Evolutionary conservation across 805 yeast genomes (phyloP).

Genomic region (Vanderwaltozyma tropicalis): DNA sequence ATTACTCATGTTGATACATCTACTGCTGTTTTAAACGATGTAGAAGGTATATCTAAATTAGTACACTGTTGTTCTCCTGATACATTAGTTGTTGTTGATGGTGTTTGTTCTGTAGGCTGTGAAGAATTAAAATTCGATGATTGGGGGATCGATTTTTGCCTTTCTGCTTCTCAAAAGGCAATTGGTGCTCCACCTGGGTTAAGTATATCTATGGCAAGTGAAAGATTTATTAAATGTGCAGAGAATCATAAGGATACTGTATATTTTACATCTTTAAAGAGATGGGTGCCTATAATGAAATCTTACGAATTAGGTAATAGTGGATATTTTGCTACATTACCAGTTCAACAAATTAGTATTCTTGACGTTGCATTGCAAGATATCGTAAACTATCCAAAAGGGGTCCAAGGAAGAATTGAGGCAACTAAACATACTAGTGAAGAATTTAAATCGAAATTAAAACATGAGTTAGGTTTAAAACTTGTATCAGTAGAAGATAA

Average conservation of each 20-base stretch:
- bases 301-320: constrained; percentile 67
- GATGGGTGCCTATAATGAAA: constrained; percentile 83
- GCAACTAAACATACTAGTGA: constrained; percentile 54
- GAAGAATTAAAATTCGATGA: constrained; percentile 76
- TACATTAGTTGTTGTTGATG: constrained; percentile 78
- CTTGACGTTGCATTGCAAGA: constrained; percentile 66
- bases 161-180: constrained; percentile 94
- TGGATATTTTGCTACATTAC: constrained; percentile 95
- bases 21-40: constrained; percentile 79
- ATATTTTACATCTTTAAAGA: constrained; percentile 50
- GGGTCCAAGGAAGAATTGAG: constrained; percentile 50
- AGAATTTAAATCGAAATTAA: constrained; percentile 49
- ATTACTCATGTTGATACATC: constrained; percentile 95
- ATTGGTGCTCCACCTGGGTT: constrained; percentile 92
- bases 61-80: constrained; percentile 63
- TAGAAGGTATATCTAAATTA: constrained; percentile 49
- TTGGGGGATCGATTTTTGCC: constrained; percentile 83
- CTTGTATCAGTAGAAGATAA: constrained; percentile 39
- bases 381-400: constrained; percentile 34
- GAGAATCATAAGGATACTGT: constrained; percentile 27
- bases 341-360: constrained; percentile 78
- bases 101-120: constrained; percentile 89
- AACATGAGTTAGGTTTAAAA: constrained; percentile 50
- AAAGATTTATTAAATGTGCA: constrained; percentile 60
- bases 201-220: constrained; percentile 64